Percentiles rank a stretch among this genome's conserved stretches.
Evolutionary conservation across 495 filamentous ascomycete species (phyloP).

Genomic region (Penicillium samsonianum): DNA sequence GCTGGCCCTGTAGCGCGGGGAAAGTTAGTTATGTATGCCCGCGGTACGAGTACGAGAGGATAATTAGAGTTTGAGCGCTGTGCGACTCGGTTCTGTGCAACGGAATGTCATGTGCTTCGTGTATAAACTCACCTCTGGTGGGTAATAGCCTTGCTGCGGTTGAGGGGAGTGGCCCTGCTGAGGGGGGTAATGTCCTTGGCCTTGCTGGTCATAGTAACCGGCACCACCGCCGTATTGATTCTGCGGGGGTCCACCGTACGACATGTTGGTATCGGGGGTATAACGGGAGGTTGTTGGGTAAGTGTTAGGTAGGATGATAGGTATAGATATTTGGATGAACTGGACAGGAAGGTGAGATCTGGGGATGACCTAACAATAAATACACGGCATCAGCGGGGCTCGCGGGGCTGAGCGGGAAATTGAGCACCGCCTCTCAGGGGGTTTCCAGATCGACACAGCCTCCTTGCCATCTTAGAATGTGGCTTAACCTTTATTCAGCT

Average conservation of each 20-base stretch:
- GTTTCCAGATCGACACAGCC: conserved; percentile 19
- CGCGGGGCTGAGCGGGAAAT: conserved; percentile 21
- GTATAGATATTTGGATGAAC: background rate
- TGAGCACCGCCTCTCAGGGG: conserved; percentile 22
- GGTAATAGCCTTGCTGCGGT: conserved; percentile 34
- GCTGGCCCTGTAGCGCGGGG: conserved; percentile 23
- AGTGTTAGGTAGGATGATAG: background rate
- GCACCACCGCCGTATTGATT: conserved; percentile 22
- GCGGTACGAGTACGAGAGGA: background rate
- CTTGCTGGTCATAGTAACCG: conserved; percentile 22
- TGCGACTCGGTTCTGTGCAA: background rate
- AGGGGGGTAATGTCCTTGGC: conserved; percentile 8
- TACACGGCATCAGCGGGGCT: conserved; percentile 12
- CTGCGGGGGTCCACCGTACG: conserved; percentile 20
- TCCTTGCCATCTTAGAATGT: conserved; percentile 4
- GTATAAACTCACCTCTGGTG: conserved; percentile 25
- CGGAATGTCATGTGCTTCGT: background rate
- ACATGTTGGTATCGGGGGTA: conserved; percentile 20
- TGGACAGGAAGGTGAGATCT: background rate
- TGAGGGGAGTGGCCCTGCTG: conserved; percentile 23
- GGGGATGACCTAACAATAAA: conserved; percentile 8
- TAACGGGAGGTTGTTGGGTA: background rate
- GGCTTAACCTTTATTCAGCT: conserved; percentile 5
- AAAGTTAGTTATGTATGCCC: conserved; percentile 9
- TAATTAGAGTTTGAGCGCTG: background rate